These are phyloP conservation scores for Colletotrichum nymphaeae DNA, from an alignment of 2,329 filamentous ascomycete species.

Conservation along the genomic window DNA sequence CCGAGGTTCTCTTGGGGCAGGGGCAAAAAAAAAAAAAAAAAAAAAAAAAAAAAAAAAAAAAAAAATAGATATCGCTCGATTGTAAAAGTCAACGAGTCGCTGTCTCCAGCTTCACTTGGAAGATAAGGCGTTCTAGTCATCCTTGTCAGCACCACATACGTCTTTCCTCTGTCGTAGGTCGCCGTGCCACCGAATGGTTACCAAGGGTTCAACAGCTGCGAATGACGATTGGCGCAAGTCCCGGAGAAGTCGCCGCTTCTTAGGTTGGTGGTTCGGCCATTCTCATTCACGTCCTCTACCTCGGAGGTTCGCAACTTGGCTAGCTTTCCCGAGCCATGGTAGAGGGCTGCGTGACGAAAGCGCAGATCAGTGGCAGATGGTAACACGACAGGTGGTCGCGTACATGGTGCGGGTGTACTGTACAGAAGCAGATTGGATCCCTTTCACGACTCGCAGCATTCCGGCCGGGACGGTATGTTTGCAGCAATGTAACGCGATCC, in stretches of 20 bases:
- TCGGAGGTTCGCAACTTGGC: neutral
- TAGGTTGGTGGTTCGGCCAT: neutral
- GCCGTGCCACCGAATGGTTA: neutral
- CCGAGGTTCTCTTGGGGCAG: neutral
- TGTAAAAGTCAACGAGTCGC: neutral
- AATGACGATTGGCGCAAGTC: neutral
- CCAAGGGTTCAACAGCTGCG: neutral
- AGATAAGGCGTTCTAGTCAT: neutral
- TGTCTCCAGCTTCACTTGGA: neutral
- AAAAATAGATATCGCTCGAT: neutral
- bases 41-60: no score
- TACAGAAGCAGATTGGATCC: neutral
- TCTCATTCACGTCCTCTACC: neutral
- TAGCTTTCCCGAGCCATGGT: neutral
- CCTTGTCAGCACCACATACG: neutral
- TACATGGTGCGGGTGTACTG: neutral
- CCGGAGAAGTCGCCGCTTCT: neutral
- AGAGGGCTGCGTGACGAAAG: neutral
- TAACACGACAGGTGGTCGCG: conserved; percentile 1
- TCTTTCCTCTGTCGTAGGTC: neutral
- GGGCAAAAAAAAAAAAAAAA: no score
- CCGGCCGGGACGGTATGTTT: conserved; percentile 5
- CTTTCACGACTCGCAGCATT: conserved; percentile 20
- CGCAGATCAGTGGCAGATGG: conserved; percentile 22
- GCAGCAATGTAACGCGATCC: conserved; percentile 28